Base-by-base conservation (phyloP, 2,329 filamentous ascomycete species). In the Alternaria hordeiaustralica region DNA sequence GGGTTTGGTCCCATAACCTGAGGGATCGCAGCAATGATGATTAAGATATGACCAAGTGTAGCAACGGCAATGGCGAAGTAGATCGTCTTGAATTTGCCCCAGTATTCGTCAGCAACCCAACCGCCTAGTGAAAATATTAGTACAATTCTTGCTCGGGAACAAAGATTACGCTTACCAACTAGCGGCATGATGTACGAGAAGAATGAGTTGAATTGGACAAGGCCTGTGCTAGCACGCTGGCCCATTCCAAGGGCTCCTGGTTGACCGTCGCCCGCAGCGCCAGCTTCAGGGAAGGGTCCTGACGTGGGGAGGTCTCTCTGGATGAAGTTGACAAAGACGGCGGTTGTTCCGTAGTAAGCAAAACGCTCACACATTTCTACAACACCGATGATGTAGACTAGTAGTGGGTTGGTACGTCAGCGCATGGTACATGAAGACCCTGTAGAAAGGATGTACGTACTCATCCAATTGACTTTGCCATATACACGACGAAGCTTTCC, bases 21-120 rank as follows among this genome's bases (percentile, higher is more conserved):
- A 43, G 87, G 87, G 0, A 83, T 78, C 0, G 85, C 81, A 0
- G 86, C 86, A 0, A 83, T 79, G 70, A 86, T 83, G 56, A 88
- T 78, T 58, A 88, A 80, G 53, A 87, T 69, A 59, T 87, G 81
- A 63, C 86, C 87, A 21, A 82, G 65, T 36, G 89, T 83, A 77
- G 90, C 90, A 65, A 90, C 78, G 30, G 80, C 68, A 58, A 84
- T 84, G 71, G 88, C 88, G 61, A 83, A 69, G 41, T 86, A 77
- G 43, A 89, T 86, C 1, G 87, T 87, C 70, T 85, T 87, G 75
- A 87, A 88, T 69, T 87, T 86, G 47, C 87, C 87, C 46, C 87
- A 79, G 74, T 87, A 87, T 43, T 86, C 83, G 71, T 89, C 87
- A 12, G 87, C 86, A 57, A 88, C 72, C 56, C 87, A 83, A 45